Conservation (phyloP, 2,329 filamentous ascomycete species). For the Pseudocercospora eumusae region DNA sequence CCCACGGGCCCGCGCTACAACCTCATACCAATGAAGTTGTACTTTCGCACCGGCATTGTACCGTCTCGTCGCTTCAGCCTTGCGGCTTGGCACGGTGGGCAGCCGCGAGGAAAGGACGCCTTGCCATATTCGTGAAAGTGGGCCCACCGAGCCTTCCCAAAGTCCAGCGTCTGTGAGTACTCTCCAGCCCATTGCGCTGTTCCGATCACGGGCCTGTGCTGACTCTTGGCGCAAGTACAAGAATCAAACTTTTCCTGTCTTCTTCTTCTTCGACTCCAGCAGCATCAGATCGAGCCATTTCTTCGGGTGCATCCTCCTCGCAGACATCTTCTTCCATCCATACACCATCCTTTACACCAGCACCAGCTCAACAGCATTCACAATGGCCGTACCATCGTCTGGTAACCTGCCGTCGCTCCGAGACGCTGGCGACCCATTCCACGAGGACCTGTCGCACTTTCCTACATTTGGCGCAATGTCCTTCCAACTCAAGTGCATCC, state of each 20-base stretch:
- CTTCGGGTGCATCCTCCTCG: background rate
- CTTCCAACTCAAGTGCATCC: background rate
- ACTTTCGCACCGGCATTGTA: background rate
- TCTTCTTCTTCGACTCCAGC: background rate
- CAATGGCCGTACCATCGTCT: background rate
- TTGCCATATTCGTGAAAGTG: slow-evolving; percentile 6
- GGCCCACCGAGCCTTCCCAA: slow-evolving; percentile 1
- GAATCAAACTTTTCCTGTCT: background rate
- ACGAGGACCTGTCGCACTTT: background rate
- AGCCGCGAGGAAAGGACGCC: background rate
- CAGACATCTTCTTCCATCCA: slow-evolving; percentile 1
- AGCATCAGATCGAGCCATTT: background rate
- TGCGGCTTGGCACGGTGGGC: background rate
- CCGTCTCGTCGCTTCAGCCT: background rate
- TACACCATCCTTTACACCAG: background rate
- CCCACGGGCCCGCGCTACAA: background rate
- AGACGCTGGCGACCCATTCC: background rate
- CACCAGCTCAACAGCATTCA: slow-evolving; percentile 1
- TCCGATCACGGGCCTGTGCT: background rate
- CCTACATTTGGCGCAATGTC: background rate
- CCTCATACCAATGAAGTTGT: background rate
- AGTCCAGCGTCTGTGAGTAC: background rate
- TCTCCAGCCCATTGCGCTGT: background rate
- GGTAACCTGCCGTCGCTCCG: background rate
- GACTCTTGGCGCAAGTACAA: background rate